Conservation (phyloP, 2,329 filamentous ascomycete genomes). For the Nigrospora sphaerica region DNA sequence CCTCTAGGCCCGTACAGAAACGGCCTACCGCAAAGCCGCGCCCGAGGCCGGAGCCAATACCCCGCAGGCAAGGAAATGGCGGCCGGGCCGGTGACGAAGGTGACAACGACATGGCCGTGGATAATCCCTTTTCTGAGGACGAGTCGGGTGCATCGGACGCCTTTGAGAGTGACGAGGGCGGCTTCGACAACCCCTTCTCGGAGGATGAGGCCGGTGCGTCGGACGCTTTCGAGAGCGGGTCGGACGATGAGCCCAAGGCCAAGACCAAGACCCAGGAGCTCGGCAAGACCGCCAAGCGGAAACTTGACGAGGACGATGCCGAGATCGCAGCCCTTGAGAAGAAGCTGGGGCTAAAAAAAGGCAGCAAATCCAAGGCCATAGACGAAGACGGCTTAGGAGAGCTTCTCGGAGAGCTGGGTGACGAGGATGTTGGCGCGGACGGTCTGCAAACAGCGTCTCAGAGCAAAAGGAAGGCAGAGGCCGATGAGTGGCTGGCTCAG, state of each 20-base stretch:
- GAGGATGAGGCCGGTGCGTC: slow-evolving; percentile 3
- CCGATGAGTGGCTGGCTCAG: slow-evolving; percentile 52
- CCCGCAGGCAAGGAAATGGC: neutral
- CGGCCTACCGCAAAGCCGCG: neutral
- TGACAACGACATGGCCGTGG: neutral
- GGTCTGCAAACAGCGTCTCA: slow-evolving; percentile 43
- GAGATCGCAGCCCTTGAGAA: slow-evolving; percentile 85
- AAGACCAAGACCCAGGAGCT: slow-evolving; percentile 1
- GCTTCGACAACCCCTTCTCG: slow-evolving; percentile 4
- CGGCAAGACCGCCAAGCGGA: slow-evolving; percentile 41
- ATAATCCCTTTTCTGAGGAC: slow-evolving; percentile 1
- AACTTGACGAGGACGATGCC: slow-evolving; percentile 72
- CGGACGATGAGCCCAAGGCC: slow-evolving; percentile 4
- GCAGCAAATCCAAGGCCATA: slow-evolving; percentile 68
- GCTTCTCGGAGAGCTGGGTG: slow-evolving; percentile 63
- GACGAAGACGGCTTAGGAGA: slow-evolving; percentile 78
- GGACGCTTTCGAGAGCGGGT: slow-evolving; percentile 4
- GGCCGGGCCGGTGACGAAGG: slow-evolving; percentile 11
- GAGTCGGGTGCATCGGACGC: slow-evolving; percentile 1
- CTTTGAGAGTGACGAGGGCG: slow-evolving; percentile 6
- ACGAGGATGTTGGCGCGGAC: slow-evolving; percentile 32
- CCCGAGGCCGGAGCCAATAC: slow-evolving; percentile 4
- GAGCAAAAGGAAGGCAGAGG: slow-evolving; percentile 53
- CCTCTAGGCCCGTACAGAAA: neutral
- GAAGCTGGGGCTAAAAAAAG: slow-evolving; percentile 73